Evolutionary conservation across 805 yeast genomes (phyloP).

Genomic region (Metschnikowia lunata): DNA sequence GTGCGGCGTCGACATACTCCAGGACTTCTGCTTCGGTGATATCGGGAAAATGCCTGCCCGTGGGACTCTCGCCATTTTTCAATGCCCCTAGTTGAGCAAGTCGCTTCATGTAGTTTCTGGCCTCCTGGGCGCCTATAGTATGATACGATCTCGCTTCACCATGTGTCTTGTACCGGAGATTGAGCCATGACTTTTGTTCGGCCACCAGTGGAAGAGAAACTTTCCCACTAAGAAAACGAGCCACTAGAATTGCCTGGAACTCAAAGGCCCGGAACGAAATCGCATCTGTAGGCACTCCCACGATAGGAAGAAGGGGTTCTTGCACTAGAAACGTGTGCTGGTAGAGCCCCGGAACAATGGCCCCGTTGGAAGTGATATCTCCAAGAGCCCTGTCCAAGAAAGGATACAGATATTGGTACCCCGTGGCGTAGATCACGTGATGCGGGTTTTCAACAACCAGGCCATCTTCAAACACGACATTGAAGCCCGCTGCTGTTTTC

Average conservation of each 20-base stretch:
- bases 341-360: conserved; percentile 45
- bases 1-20: conserved; percentile 8
- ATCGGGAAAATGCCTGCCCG: conserved; percentile 14
- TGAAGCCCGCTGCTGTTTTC: conserved; percentile 21
- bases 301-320: conserved; percentile 62
- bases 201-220: conserved; percentile 45
- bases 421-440: conserved; percentile 64
- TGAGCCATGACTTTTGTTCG: conserved; percentile 45
- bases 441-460: conserved; percentile 46
- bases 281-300: conserved; percentile 58
- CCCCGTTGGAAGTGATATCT: conserved; percentile 33
- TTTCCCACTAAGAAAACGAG: conserved; percentile 57
- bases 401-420: conserved; percentile 65
- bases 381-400: conserved; percentile 47
- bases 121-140: conserved; percentile 32
- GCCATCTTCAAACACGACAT: conserved; percentile 48
- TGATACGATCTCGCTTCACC: conserved; percentile 46
- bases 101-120: conserved; percentile 22
- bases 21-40: conserved; percentile 9
- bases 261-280: conserved; percentile 60
- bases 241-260: conserved; percentile 60
- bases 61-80: background rate
- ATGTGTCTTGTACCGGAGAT: conserved; percentile 32
- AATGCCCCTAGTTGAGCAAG: conserved; percentile 20
- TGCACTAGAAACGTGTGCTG: conserved; percentile 53